These are phyloP conservation scores for Neospermospora avenae DNA, from an alignment of 2,329 filamentous ascomycete species.

Conservation along the genomic window DNA sequence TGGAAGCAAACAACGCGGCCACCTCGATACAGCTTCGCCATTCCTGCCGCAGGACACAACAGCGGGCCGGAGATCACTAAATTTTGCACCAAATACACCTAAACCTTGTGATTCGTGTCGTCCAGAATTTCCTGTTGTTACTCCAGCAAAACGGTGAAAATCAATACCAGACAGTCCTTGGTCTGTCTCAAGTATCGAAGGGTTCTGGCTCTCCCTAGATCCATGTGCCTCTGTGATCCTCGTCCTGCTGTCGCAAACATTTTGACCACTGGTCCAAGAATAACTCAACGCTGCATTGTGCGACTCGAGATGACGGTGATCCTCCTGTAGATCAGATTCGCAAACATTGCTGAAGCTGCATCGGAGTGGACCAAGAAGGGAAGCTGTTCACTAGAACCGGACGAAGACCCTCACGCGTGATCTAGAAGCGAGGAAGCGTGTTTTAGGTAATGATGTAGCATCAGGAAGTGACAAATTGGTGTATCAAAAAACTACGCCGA, in stretches of 20 bases:
- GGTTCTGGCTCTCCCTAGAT: not conserved
- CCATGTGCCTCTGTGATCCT: too few species aligned
- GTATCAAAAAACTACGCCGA: not conserved
- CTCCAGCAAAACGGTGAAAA: not conserved
- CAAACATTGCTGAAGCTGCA: constrained; percentile 12
- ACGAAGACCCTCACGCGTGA: constrained; percentile 1
- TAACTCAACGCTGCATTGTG: not conserved
- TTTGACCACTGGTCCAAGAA: not conserved
- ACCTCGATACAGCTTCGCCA: not conserved
- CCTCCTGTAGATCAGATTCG: constrained; percentile 19
- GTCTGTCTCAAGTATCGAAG: not conserved
- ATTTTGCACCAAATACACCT: not conserved
- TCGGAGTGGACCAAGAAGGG: not conserved
- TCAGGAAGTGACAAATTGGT: not conserved
- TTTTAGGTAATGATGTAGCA: not conserved
- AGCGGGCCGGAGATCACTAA: not conserved
- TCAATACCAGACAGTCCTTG: not conserved
- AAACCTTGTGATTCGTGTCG: not conserved
- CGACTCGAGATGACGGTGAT: constrained; percentile 10
- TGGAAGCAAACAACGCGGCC: not conserved
- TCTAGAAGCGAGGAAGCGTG: not conserved
- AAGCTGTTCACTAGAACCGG: not conserved
- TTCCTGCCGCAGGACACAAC: not conserved
- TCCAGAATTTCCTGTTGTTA: too few species aligned
- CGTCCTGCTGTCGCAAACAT: constrained; percentile 1